A percentile compares a stretch with the other conserved stretches of the same genome.
phyloP scores from a whole-genome alignment of 2,329 filamentous ascomycete genomes.

The Calonectria henricotiae region DNA sequence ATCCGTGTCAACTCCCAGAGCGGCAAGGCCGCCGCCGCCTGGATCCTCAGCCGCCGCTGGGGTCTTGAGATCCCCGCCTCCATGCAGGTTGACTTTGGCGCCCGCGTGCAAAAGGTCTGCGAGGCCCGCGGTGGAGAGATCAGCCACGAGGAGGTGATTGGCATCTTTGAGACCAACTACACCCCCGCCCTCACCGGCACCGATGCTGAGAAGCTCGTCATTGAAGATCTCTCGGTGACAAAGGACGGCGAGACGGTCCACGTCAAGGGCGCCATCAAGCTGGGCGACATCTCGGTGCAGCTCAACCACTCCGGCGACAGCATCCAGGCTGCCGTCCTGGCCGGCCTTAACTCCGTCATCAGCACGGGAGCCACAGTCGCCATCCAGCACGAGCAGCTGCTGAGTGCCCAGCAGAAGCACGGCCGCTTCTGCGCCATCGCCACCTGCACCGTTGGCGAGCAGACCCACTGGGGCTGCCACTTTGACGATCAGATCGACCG shows the following conservation, averaged over 20 bases:
- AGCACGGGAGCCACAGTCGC: constrained; percentile 2
- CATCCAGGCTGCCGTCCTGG: constrained; percentile 16
- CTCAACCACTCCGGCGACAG: constrained; percentile 11
- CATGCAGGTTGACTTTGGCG: constrained; percentile 92
- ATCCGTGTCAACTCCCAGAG: constrained; percentile 99
- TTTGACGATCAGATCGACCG: constrained; percentile 11
- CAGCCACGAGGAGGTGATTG: constrained; percentile 85
- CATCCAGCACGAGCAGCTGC: constrained; percentile 22
- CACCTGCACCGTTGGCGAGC: constrained; percentile 15
- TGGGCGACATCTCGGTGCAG: not conserved
- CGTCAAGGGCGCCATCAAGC: constrained; percentile 24
- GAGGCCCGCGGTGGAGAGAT: constrained; percentile 89
- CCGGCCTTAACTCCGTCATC: constrained; percentile 19
- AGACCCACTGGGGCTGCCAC: constrained; percentile 23
- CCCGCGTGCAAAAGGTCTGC: constrained; percentile 86
- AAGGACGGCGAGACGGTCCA: constrained; percentile 6
- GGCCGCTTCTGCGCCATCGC: constrained; percentile 23
- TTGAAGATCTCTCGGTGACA: constrained; percentile 4
- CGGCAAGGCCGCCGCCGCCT: constrained; percentile 94
- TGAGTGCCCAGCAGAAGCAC: constrained; percentile 10
- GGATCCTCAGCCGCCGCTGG: constrained; percentile 91
- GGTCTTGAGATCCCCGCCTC: constrained; percentile 94
- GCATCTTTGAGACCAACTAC: constrained; percentile 90
- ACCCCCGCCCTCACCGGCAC: constrained; percentile 68
- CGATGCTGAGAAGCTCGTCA: constrained; percentile 11